phyloP scores from a whole-genome alignment of 2,329 filamentous ascomycete species.

The Epichloe aotearoae region DNA sequence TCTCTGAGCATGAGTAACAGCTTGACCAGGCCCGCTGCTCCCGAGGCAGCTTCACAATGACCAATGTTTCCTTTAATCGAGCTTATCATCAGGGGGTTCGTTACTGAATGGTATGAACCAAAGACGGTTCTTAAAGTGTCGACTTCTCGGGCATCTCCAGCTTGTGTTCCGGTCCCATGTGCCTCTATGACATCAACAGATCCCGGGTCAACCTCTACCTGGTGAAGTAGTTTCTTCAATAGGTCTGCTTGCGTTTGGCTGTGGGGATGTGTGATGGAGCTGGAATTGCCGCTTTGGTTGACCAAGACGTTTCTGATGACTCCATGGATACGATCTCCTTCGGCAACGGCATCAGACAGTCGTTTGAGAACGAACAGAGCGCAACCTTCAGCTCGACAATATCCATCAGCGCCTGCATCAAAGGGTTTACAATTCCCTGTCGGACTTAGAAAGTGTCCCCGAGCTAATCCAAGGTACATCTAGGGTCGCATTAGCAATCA shows the following conservation, averaged over 20 bases:
- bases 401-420: slow-evolving; percentile 49
- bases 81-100: background rate
- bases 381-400: slow-evolving; percentile 38
- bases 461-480: slow-evolving; percentile 44
- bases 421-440: slow-evolving; percentile 4
- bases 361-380: slow-evolving; percentile 36
- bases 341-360: slow-evolving; percentile 30
- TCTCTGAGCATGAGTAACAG: slow-evolving; percentile 46
- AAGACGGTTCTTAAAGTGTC: slow-evolving; percentile 58
- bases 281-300: slow-evolving; percentile 58
- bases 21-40: slow-evolving; percentile 39
- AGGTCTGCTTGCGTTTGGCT: slow-evolving; percentile 47
- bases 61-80: slow-evolving; percentile 50
- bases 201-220: slow-evolving; percentile 58
- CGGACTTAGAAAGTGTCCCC: slow-evolving; percentile 49
- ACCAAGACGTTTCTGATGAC: slow-evolving; percentile 50
- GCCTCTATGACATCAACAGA: slow-evolving; percentile 76
- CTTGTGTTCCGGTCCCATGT: slow-evolving; percentile 79
- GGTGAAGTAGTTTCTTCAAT: slow-evolving; percentile 47
- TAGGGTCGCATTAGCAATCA: background rate
- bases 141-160: slow-evolving; percentile 62
- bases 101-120: slow-evolving; percentile 5
- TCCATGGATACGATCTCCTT: slow-evolving; percentile 53
- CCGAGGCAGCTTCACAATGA: slow-evolving; percentile 44
- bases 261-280: slow-evolving; percentile 61